These are phyloP conservation scores for Hypomontagnella submonticulosa DNA, from an alignment of 495 filamentous ascomycete genomes.

Conservation along the genomic window DNA sequence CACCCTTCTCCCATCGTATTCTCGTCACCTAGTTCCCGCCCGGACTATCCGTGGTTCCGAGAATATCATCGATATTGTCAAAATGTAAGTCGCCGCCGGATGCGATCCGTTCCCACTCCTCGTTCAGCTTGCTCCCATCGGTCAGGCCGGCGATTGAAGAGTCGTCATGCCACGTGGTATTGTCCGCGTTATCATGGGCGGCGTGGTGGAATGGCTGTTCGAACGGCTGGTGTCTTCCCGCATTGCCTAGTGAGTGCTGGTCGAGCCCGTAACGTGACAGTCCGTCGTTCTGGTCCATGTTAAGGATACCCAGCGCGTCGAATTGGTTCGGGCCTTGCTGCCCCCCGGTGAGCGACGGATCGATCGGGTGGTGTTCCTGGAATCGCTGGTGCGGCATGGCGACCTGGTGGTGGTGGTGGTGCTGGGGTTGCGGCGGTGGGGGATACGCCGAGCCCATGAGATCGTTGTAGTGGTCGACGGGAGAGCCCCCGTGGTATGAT, in stretches of 20 bases:
- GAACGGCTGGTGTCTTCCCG: constrained; percentile 1
- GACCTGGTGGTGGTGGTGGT: constrained; percentile 19
- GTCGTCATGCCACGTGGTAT: constrained; percentile 41
- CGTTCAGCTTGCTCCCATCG: constrained; percentile 18
- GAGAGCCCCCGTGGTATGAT: constrained; percentile 47
- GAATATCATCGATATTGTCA: constrained; percentile 45
- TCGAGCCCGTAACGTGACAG: constrained; percentile 26
- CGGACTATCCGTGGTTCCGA: constrained; percentile 43
- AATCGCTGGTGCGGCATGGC: constrained; percentile 30
- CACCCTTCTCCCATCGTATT: not conserved
- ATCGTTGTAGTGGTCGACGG: constrained; percentile 43
- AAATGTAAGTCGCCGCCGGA: constrained; percentile 43
- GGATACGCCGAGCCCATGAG: constrained; percentile 41
- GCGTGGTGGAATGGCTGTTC: constrained; percentile 13
- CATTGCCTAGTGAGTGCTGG: constrained; percentile 14
- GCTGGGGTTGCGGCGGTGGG: constrained; percentile 30
- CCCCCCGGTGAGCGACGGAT: constrained; percentile 37
- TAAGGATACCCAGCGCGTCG: constrained; percentile 31
- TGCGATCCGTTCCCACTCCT: constrained; percentile 40
- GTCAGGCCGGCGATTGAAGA: constrained; percentile 15
- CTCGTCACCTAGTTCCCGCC: constrained; percentile 13
- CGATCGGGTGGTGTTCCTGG: constrained; percentile 36
- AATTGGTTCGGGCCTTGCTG: constrained; percentile 12
- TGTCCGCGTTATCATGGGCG: not conserved
- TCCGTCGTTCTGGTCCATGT: constrained; percentile 24